Base-by-base conservation (phyloP, 345 rosid genomes). In the Lepidium didymum region DNA sequence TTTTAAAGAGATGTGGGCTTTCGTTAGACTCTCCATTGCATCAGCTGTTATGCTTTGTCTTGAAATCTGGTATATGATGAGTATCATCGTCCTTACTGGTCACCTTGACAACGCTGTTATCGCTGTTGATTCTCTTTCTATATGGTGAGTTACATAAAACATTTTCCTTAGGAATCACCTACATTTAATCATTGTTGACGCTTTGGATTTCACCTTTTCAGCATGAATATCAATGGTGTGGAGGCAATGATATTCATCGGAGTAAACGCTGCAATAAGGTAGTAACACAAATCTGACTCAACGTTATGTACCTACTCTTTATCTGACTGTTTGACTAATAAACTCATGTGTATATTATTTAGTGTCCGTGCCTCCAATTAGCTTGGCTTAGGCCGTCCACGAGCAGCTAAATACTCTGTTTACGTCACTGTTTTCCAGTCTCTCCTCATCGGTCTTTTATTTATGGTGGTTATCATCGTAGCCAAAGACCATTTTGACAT, bases 11-110 rank as follows among this genome's bases (percentile, higher is more conserved):
- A 73, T 89, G 4, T 87, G 95, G 92, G 83, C 78, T 1, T 89
- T 89, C 34, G 89, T 92, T 60, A 70, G 84, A 73, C 91, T 92
- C 38, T 92, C 95, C 4, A 58, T 86, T 47, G 91, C 91, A 12
- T 92, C 95, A 0, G 96, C 91, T 46, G 81, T 89, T 18, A 92
- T 92, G 95, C 89, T 87, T 38, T 92, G 96, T 77, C 75, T 91
- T 21, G 96, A 91, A 69, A 2, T 91, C 27, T 89, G 94, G 96
- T 89, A 91, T 62, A 84, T 89, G 87, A 89, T 83, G 94, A 87
- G 92, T 50, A 78, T 88, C 57, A 82, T 79, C 33, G 72, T 91
- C 51, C 93, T 88, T 34, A 81, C 91, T 5, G 91, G 94, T 13
- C 90, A 73, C 41, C 96, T 91, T 46, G 73, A 79, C 35, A 81